Evolutionary conservation across 371 early-diverging fungal genomes (phyloP), one percentile per base, ranked within the genome.

Genomic region (Homolaphlyctis polyrhiza): DNA sequence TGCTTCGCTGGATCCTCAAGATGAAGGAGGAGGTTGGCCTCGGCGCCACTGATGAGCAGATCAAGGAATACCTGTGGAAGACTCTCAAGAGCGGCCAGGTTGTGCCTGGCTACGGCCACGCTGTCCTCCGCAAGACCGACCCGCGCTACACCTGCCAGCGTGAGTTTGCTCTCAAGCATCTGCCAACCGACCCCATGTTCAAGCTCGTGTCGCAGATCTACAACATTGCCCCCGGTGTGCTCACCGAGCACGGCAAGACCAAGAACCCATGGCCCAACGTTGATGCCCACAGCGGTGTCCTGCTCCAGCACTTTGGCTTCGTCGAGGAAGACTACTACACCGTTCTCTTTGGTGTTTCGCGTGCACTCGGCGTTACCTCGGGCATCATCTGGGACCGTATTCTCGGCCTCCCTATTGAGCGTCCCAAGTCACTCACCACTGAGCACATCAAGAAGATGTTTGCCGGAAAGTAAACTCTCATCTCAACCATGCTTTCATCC

Each of bases 181-280:
- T 98, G 75, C 97, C 97, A 66, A 86, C 87, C 72, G 95, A 98
- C 80, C 92, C 91, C 68, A 85, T 96, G 81, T 97, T 98, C 89
- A 89, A 94, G 83, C 86, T 96, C 49, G 95, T 95, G 69, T 88
- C 90, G 80, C 89, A 96, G 75, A 74, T 98, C 71, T 98, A 95
- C 88, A 94, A 94, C 86, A 91, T 97, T 66, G 94, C 90, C 35
- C 98, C 98, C 29, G 91, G 90, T 69, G 93, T 97, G 59, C 85
- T 98, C 58, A 91, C 90, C 66, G 95, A 97, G 84, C 98, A 98
- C 85, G 98, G 97, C 69, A 98, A 97, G 91, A 96, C 96, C 89
- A 97, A 96, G 93, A 98, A 98, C 92, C 98, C 98, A 66, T 98
- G 93, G 93, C 98, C 98, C 78, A 98, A 98, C 79, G 97, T 98